Percentiles rank a stretch among this genome's conserved stretches.
These are phyloP conservation scores for Hortiboletus campestris DNA, from an alignment of 768 basidiomycete genomes.

Conservation along the genomic window DNA sequence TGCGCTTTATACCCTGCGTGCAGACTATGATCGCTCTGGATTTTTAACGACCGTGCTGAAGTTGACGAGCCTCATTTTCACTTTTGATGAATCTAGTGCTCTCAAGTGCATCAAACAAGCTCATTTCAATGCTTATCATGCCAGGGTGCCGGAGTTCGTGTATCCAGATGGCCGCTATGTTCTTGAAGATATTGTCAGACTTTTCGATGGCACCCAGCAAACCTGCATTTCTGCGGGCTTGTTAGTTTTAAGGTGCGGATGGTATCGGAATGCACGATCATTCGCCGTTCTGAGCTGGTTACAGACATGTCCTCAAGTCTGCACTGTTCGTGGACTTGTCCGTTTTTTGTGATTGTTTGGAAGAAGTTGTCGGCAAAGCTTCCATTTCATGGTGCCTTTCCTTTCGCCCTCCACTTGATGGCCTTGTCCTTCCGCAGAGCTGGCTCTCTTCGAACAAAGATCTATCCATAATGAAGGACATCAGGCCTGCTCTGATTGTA, in stretches of 20 bases:
- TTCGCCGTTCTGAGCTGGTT: background rate
- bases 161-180: conserved; percentile 21
- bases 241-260: conserved; percentile 40
- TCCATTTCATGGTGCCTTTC: conserved; percentile 36
- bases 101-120: conserved; percentile 35
- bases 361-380: conserved; percentile 43
- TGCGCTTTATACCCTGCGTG: conserved; percentile 35
- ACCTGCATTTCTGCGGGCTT: conserved; percentile 35
- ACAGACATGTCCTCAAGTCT: conserved; percentile 45
- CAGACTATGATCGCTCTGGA: background rate
- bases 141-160: conserved; percentile 5
- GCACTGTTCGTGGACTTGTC: conserved; percentile 40
- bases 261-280: background rate
- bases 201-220: conserved; percentile 23
- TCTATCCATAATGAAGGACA: conserved; percentile 13
- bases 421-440: conserved; percentile 50
- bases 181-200: conserved; percentile 32
- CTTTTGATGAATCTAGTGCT: conserved; percentile 36
- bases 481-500: background rate
- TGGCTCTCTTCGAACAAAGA: conserved; percentile 40
- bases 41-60: conserved; percentile 45
- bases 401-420: conserved; percentile 34
- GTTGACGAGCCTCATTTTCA: conserved; percentile 36
- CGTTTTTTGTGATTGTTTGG: too few species aligned
- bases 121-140: conserved; percentile 22